phyloP scores from a whole-genome alignment of 805 yeast species.

The Candida hispaniensis region DNA sequence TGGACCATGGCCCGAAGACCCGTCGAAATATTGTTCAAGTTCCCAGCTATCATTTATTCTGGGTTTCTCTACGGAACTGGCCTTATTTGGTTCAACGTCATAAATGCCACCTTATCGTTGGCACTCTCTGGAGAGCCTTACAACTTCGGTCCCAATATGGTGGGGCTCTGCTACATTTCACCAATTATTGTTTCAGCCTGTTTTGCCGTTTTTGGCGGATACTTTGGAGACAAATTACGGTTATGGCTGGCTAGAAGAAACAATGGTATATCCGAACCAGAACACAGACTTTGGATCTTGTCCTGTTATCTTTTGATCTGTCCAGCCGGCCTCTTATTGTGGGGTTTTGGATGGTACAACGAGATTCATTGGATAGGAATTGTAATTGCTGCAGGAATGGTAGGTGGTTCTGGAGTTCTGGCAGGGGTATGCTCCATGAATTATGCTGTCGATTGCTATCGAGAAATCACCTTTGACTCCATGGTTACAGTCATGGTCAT shows the following conservation, averaged over 20 bases:
- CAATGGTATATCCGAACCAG: constrained; percentile 39
- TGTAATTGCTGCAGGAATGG: constrained; percentile 38
- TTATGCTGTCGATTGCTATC: constrained; percentile 38
- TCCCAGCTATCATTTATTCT: constrained; percentile 11
- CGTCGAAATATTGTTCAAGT: constrained; percentile 2
- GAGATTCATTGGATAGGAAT: constrained; percentile 39
- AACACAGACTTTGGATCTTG: constrained; percentile 41
- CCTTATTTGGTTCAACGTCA: constrained; percentile 15
- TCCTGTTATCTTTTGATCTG: constrained; percentile 35
- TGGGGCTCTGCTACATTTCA: constrained; percentile 13
- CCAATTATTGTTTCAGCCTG: constrained; percentile 8
- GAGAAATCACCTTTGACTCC: constrained; percentile 35
- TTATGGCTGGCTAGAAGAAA: constrained; percentile 21
- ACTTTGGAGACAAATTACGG: constrained; percentile 7
- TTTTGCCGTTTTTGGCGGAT: constrained; percentile 11
- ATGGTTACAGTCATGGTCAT: constrained; percentile 40
- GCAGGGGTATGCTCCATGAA: constrained; percentile 37
- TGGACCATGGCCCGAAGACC: constrained; percentile 11
- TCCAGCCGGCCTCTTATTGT: constrained; percentile 37
- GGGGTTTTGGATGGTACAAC: constrained; percentile 44
- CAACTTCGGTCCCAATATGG: constrained; percentile 12
- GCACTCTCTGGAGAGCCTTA: constrained; percentile 15
- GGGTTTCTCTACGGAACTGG: constrained; percentile 12
- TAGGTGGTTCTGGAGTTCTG: constrained; percentile 35
- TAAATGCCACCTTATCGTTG: constrained; percentile 10